Conservation (phyloP, 345 rosid species). For the Eucalyptus erythrocorys region DNA sequence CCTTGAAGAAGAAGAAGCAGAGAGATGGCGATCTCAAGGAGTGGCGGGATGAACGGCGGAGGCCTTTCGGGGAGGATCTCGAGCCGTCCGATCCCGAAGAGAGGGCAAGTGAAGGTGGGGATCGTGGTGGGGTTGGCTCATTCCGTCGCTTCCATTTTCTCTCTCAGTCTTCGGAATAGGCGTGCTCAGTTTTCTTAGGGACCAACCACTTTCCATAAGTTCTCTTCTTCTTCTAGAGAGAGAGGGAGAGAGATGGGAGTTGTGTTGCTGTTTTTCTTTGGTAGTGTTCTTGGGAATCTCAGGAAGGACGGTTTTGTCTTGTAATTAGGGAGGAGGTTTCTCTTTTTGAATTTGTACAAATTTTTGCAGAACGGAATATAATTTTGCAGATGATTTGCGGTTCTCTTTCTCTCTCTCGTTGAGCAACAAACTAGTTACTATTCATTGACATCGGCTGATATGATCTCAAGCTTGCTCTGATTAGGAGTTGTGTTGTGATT, state of each 20-base stretch:
- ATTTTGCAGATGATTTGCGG: not conserved
- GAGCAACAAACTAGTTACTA: not conserved
- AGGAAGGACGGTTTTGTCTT: not conserved
- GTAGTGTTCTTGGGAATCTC: not conserved
- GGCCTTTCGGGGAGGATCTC: not conserved
- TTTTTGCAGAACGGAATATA: not conserved
- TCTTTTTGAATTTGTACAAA: not conserved
- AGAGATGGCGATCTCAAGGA: not conserved
- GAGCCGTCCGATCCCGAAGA: conserved; percentile 27
- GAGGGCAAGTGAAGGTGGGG: conserved; percentile 36
- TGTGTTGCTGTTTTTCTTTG: not conserved
- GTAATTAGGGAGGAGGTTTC: not conserved
- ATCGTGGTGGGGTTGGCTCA: conserved; percentile 36
- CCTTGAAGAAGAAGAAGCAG: not conserved
- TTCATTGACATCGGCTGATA: not conserved
- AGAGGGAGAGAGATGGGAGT: not conserved
- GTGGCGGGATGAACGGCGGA: not conserved
- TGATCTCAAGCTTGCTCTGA: not conserved
- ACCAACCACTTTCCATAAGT: not conserved
- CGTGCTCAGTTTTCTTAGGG: not conserved
- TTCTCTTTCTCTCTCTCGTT: not conserved
- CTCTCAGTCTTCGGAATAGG: not conserved
- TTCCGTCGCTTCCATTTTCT: conserved; percentile 32
- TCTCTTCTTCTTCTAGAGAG: not conserved
- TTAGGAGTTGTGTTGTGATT: not conserved